A percentile compares a stretch with the other conserved stretches of the same genome.
Conservation (phyloP, 331 rosid species). For the Rosa hybrid region DNA sequence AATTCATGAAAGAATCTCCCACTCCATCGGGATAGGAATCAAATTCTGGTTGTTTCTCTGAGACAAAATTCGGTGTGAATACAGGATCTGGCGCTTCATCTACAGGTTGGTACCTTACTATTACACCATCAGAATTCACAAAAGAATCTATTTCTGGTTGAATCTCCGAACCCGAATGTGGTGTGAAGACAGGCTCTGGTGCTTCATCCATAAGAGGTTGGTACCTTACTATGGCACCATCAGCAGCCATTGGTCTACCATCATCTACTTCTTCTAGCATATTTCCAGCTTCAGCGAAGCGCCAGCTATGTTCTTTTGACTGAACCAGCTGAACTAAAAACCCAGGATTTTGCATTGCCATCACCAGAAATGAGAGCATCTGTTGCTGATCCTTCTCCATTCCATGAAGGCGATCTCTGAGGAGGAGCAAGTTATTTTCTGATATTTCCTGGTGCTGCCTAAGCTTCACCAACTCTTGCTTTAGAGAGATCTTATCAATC, state of each 20-base stretch:
- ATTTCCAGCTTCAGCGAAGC: constrained; percentile 52
- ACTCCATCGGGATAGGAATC: constrained; percentile 49
- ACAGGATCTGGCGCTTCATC: constrained; percentile 39
- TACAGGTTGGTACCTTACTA: constrained; percentile 63
- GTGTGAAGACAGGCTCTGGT: constrained; percentile 33
- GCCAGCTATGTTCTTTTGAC: constrained; percentile 84
- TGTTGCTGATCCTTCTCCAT: constrained; percentile 96
- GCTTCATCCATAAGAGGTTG: constrained; percentile 55
- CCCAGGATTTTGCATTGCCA: constrained; percentile 91
- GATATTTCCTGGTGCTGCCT: constrained; percentile 82
- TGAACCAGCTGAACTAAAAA: constrained; percentile 75
- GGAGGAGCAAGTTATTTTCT: constrained; percentile 52
- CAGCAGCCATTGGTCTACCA: constrained; percentile 42
- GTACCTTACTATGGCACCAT: constrained; percentile 68
- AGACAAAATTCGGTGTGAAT: constrained; percentile 32
- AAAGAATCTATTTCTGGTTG: constrained; percentile 46
- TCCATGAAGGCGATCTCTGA: constrained; percentile 73
- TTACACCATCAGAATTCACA: constrained; percentile 62
- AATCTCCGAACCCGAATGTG: constrained; percentile 30
- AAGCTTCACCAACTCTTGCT: constrained; percentile 79
- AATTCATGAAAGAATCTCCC: constrained; percentile 57
- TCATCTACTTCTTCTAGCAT: constrained; percentile 47
- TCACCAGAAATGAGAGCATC: constrained; percentile 89
- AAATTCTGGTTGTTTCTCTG: constrained; percentile 40
- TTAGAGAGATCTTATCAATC: constrained; percentile 58